Evolutionary conservation across 495 filamentous ascomycete genomes (phyloP), one percentile per base, ranked within the genome.

Genomic region (Penicillium mononematosum): DNA sequence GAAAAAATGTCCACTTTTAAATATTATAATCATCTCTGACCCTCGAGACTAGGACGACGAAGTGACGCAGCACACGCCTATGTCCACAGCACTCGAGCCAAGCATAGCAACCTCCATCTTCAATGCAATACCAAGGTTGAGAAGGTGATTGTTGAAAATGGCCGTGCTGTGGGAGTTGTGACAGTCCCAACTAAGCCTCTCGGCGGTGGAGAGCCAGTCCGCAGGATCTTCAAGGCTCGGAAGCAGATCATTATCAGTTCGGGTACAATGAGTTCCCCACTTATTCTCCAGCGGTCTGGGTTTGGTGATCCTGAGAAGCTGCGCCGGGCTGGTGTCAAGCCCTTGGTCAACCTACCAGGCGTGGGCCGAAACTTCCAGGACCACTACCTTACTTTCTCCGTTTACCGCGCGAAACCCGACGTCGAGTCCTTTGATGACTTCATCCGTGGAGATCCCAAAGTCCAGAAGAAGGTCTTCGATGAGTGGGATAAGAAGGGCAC

Each of bases 311-410:
- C 88, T n/a, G 78, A 86, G 68, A 91, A 89, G 72, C 80, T 93
- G 20, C 83, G 81, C 54, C 77, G 77, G 36, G 87, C 78, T 27
- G 88, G 89, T 10, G 85, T 92, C 53, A 75, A 86, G 73, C 87
- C 87, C 17, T 73, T 89, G 16, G 81, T 91, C 55, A 81, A 93
- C 61, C 83, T 92, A n/a, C 89, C 89, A 0, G 89, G 89, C 38
- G 88, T 93, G 49, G 89, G 88, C 54, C 78, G 86, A 31, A 92
- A 92, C 71, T 92, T 91, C 81, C 89, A 92, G 67, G 88, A 92
- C 69, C 89, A 93, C 60, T 91, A 94, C 66, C 81, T 94, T 32
- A 90, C 87, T 2, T 91, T 92, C 69, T 83, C 88, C 4, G 80
- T 83, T 45, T 92, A 80, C 65, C 77, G 89, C 38, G 89, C 88